Evolutionary conservation across 371 early-diverging fungal genomes (phyloP).

Genomic region (Dipsacomyces acuminosporus): DNA sequence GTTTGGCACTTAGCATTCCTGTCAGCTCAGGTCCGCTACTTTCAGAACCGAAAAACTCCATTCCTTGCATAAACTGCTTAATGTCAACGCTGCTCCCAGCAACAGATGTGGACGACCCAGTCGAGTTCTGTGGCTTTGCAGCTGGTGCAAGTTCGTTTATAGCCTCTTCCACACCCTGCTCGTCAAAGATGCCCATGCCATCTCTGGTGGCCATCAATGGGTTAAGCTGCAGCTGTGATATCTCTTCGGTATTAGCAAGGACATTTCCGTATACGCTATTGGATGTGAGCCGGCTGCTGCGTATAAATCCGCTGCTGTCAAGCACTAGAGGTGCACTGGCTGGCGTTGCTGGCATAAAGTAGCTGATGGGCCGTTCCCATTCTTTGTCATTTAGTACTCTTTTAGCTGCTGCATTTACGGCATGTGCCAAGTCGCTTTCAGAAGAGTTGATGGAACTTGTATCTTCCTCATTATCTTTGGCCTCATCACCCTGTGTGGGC

Average conservation of each 20-base stretch:
- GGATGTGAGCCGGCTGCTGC: too few species aligned
- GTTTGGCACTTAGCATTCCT: constrained; percentile 34
- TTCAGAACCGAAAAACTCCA: constrained; percentile 28
- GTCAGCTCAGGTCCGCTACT: constrained; percentile 26
- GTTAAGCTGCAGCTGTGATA: too few species aligned
- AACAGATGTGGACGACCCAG: constrained; percentile 9
- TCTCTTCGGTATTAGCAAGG: too few species aligned
- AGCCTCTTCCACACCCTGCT: constrained; percentile 14
- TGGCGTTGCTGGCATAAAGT: constrained; percentile 11
- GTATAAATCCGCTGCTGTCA: neutral
- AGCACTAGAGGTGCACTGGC: constrained; percentile 5
- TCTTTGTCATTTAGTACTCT: constrained; percentile 41
- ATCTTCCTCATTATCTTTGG: too few species aligned
- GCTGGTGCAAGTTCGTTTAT: constrained; percentile 33
- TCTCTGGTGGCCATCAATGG: too few species aligned
- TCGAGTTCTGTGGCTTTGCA: constrained; percentile 3
- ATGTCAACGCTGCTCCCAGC: constrained; percentile 1
- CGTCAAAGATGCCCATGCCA: too few species aligned
- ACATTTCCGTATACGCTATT: too few species aligned
- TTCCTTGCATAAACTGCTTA: constrained; percentile 25
- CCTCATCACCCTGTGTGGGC: too few species aligned
- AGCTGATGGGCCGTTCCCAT: constrained; percentile 41
- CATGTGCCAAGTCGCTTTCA: constrained; percentile 32
- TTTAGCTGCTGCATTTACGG: constrained; percentile 33
- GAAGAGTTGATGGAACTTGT: neutral